Percentiles rank a stretch among this genome's conserved stretches.
phyloP scores from a whole-genome alignment of 768 basidiomycete genomes.

The Hericium coralloides region DNA sequence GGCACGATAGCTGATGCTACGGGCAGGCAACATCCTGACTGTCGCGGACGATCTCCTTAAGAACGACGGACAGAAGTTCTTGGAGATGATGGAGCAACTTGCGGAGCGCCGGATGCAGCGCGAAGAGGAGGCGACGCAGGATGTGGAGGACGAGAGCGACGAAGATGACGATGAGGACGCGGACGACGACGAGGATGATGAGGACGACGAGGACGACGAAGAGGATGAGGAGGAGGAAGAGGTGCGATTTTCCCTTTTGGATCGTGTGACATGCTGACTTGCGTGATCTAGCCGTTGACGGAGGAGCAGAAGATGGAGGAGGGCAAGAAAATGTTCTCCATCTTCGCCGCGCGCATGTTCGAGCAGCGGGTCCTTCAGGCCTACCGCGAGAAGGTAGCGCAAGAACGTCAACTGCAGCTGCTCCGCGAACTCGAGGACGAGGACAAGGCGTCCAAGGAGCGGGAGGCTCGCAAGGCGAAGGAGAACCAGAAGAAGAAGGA shows the following conservation, averaged over 20 bases:
- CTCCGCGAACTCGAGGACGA: conserved; percentile 94
- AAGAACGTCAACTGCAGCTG: conserved; percentile 89
- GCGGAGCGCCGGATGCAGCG: conserved; percentile 90
- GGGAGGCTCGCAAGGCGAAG: conserved; percentile 87
- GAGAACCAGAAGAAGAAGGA: conserved; percentile 99
- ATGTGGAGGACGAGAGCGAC: conserved; percentile 37
- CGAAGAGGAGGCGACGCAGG: conserved; percentile 56
- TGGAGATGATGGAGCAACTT: conserved; percentile 99
- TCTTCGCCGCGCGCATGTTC: conserved; percentile 99
- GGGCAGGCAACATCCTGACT: conserved; percentile 90
- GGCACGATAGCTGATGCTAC: conserved; percentile 27
- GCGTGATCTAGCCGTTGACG: conserved; percentile 54
- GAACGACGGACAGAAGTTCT: conserved; percentile 97
- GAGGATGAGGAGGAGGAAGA: conserved; percentile 41
- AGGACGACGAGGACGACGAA: conserved; percentile 42
- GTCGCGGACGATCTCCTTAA: conserved; percentile 98
- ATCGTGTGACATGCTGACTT: conserved; percentile 4
- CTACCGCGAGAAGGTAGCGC: conserved; percentile 93
- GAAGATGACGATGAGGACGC: conserved; percentile 43
- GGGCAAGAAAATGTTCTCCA: conserved; percentile 98
- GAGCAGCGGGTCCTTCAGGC: conserved; percentile 96
- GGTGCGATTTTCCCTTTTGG: background rate
- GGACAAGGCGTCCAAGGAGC: conserved; percentile 76
- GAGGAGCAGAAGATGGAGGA: conserved; percentile 99
- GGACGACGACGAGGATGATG: conserved; percentile 41